Evolutionary conservation across 1,284 basidiomycete species (phyloP).

Genomic region (Tetrapyrgos nigripes): DNA sequence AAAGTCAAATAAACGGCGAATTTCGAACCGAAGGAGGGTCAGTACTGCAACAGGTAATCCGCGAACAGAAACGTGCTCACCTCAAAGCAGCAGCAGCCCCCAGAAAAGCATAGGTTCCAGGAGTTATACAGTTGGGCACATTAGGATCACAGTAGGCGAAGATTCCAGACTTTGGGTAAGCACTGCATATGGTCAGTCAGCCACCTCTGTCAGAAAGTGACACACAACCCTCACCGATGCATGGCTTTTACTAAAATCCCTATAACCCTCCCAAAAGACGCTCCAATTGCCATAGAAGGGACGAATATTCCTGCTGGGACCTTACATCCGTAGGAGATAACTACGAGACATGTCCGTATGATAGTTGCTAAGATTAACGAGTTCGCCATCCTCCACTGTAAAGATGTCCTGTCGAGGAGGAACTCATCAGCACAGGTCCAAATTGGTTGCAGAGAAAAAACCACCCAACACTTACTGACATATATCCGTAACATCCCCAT

Average conservation of each 20-base stretch:
- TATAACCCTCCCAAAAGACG: constrained; percentile 94
- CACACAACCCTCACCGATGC: constrained; percentile 67
- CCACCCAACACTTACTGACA: constrained; percentile 85
- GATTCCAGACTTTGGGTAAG: constrained; percentile 83
- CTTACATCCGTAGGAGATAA: constrained; percentile 95
- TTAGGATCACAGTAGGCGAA: constrained; percentile 93
- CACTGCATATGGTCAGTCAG: constrained; percentile 50
- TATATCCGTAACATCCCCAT: constrained; percentile 89
- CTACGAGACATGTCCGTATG: constrained; percentile 86
- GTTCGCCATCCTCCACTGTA: constrained; percentile 95
- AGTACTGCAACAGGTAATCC: constrained; percentile 8
- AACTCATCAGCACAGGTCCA: constrained; percentile 5
- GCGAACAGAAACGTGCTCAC: constrained; percentile 44
- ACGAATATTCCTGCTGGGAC: constrained; percentile 98
- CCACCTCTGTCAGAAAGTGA: not conserved
- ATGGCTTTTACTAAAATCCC: constrained; percentile 95
- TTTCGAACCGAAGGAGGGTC: not conserved
- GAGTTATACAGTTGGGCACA: constrained; percentile 91
- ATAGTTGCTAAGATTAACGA: constrained; percentile 93
- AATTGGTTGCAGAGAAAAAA: constrained; percentile 8
- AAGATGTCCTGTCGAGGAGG: constrained; percentile 66
- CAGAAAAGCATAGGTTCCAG: constrained; percentile 96
- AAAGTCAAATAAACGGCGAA: too few relatives aligned
- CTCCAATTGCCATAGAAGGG: constrained; percentile 97
- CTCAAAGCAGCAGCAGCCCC: constrained; percentile 95